A percentile compares a stretch with the other conserved stretches of the same genome.
phyloP scores from a whole-genome alignment of 352 stramenopile genomes.

The Aphanomyces astaci region DNA sequence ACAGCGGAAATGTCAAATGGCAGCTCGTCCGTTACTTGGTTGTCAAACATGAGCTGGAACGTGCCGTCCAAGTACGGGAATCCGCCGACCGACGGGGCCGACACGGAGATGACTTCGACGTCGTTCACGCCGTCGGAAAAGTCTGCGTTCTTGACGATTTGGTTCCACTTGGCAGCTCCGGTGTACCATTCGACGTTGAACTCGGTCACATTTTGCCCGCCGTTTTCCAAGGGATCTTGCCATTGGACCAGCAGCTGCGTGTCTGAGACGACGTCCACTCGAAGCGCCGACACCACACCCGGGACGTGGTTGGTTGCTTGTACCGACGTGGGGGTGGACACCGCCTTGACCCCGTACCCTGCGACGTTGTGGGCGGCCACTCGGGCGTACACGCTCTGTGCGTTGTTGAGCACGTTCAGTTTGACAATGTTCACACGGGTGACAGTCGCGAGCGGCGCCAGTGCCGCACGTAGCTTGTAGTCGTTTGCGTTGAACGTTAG shows the following conservation, averaged over 20 bases:
- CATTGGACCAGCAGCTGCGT: slow-evolving; percentile 72
- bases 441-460: slow-evolving; percentile 39
- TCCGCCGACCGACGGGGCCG: slow-evolving; percentile 39
- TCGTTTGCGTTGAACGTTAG: slow-evolving; percentile 40
- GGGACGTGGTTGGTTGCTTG: slow-evolving; percentile 51
- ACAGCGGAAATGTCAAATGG: slow-evolving; percentile 76
- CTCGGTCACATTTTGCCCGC: slow-evolving; percentile 58
- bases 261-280: slow-evolving; percentile 44
- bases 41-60: slow-evolving; percentile 87
- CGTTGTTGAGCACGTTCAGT: slow-evolving; percentile 29
- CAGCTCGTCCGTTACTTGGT: slow-evolving; percentile 80
- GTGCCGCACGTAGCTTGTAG: slow-evolving; percentile 36
- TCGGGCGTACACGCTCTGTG: slow-evolving; percentile 50
- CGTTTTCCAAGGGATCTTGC: slow-evolving; percentile 53
- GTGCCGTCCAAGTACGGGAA: slow-evolving; percentile 48
- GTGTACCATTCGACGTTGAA: slow-evolving; percentile 76
- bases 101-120: slow-evolving; percentile 61
- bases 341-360: slow-evolving; percentile 37
- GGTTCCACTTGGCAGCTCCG: slow-evolving; percentile 38
- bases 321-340: slow-evolving; percentile 38
- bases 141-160: slow-evolving; percentile 45
- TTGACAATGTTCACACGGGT: slow-evolving; percentile 43
- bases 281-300: slow-evolving; percentile 28
- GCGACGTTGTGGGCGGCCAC: slow-evolving; percentile 51
- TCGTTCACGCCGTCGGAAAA: slow-evolving; percentile 38